Percentiles rank a stretch among this genome's conserved stretches.
Conservation (phyloP, 371 early-diverging fungal genomes). For the Chytridium lagenaria region DNA sequence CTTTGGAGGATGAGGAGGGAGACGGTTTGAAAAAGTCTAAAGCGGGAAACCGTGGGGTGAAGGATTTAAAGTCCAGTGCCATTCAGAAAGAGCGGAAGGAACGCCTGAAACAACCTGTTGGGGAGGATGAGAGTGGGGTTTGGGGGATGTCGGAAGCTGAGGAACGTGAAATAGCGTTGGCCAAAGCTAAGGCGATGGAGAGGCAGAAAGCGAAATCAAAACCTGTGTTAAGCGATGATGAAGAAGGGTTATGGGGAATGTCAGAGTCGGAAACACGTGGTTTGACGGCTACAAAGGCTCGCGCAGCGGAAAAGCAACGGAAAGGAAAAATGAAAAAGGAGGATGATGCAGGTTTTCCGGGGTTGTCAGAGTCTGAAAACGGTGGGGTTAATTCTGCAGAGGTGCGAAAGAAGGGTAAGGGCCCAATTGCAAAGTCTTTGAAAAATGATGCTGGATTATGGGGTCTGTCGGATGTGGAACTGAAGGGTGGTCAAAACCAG, state of each 20-base stretch:
- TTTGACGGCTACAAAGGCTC: no score
- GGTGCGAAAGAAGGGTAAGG: neutral
- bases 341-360: no score
- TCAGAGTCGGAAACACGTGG: neutral
- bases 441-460: neutral
- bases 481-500: neutral
- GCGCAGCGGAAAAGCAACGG: neutral
- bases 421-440: neutral
- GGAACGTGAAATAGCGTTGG: neutral
- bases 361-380: no score
- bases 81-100: no score
- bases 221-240: neutral
- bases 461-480: neutral
- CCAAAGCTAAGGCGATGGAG: neutral
- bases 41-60: no score
- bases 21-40: no score
- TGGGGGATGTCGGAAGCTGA: neutral
- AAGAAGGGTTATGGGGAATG: neutral
- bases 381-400: no score
- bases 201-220: neutral
- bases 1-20: neutral
- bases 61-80: no score
- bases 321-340: no score
- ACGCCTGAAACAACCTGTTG: no score
- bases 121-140: neutral